Conservation (phyloP, 306 rosid genomes). For the Acacia acuminata region DNA sequence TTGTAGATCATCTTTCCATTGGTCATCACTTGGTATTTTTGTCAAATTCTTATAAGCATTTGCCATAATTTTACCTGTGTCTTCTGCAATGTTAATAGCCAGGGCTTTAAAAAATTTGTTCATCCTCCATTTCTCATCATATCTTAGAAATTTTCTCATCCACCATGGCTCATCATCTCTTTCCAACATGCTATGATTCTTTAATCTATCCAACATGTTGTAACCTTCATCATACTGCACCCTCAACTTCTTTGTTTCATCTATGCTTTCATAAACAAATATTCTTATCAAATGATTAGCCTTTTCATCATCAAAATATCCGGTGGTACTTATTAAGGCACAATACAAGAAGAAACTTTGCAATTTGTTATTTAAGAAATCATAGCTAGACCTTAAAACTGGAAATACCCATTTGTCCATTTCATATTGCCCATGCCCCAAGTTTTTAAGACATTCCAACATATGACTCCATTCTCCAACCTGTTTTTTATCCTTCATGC, state of each 20-base stretch:
- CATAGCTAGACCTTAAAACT: background rate
- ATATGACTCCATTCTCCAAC: background rate
- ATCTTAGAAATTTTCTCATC: background rate
- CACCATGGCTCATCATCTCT: background rate
- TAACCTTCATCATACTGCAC: background rate
- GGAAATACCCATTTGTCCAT: background rate
- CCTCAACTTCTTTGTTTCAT: background rate
- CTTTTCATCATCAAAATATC: background rate
- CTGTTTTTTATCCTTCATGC: background rate
- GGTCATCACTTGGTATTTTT: background rate
- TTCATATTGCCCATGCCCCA: background rate
- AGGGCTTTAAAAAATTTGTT: background rate
- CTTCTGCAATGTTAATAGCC: background rate
- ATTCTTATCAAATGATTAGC: background rate
- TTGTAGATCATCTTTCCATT: background rate
- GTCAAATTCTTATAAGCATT: background rate
- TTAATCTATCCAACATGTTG: background rate
- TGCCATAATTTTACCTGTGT: background rate
- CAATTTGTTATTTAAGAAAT: background rate
- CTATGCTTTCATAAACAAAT: background rate
- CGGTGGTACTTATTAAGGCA: background rate
- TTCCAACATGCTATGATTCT: background rate
- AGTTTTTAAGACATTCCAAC: background rate
- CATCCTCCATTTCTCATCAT: background rate
- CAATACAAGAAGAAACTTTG: background rate